Evolutionary conservation across 768 basidiomycete species (phyloP), one percentile per base, ranked within the genome.

Genomic region (Fomitopsis serialis): DNA sequence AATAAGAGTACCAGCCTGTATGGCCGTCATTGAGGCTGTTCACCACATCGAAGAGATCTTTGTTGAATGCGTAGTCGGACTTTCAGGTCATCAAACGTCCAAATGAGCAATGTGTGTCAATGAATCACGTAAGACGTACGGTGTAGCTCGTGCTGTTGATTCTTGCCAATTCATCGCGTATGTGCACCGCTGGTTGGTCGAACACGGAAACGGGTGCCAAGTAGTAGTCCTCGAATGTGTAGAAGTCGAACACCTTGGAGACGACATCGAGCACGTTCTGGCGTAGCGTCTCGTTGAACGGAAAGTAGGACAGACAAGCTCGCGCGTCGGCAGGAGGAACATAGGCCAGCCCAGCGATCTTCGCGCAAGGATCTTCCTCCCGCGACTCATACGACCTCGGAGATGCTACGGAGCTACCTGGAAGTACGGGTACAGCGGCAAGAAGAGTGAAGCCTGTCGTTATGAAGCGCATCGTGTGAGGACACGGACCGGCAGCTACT

Each of bases 61-160:
- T 70, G 60, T 78, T 84, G 67, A 86, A 84, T 61, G 83, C 82
- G 55, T 82, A 86, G 57, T 85, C 83, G 8, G 82, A 82, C 80
- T 86, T 50, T 29, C 29, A 11, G 5, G 29, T 32, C 11, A 32
- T 11, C 29, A 32, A 23, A 29, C 13, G n/a, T 12, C 13, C 4
- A 48, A 23, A 42, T 27, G 21, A 24, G 13, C 13, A 11, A 32
- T 32, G 29, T 11, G n/a, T n/a, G n/a, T 32, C 29, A 46, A 27
- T 22, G 45, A 43, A 37, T 6, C 15, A 6, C 6, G 29, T 32
- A 6, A 11, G 7, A 47, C 68, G 52, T 53, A 80, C 81, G 57
- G 63, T 64, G 47, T 75, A 85, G 42, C 66, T 68, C 3, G 79
- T 78, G 2, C 60, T 63, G 54, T 78, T 78, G 35, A 85, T 75